These are phyloP conservation scores for Fusarium marasasianum DNA, from an alignment of 2,329 filamentous ascomycete genomes.

Conservation along the genomic window DNA sequence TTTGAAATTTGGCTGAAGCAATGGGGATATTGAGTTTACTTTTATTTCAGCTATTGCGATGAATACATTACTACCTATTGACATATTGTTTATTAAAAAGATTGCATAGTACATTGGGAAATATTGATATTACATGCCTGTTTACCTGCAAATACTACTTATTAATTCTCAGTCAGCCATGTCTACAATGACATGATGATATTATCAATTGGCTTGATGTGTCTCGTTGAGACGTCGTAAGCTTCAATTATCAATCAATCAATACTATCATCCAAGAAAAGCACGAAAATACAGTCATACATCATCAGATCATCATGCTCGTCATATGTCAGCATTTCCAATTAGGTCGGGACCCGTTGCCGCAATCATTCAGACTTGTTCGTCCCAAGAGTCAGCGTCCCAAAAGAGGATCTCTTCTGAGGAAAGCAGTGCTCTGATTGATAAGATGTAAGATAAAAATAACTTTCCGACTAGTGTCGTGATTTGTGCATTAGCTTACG, in stretches of 20 bases:
- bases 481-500: neutral
- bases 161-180: neutral
- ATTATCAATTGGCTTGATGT: too few species aligned
- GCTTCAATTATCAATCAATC: too few species aligned
- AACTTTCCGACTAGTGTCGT: neutral
- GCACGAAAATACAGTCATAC: neutral
- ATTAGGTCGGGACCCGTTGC: neutral
- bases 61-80: neutral
- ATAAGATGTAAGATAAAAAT: neutral
- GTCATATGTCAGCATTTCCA: neutral
- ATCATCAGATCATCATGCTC: neutral
- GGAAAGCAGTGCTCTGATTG: neutral
- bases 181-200: neutral
- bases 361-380: too few species aligned
- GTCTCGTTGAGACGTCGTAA: too few species aligned
- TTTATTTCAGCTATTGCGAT: fast-evolving
- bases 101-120: neutral
- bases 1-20: neutral
- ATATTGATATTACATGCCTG: neutral
- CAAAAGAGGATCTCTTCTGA: neutral
- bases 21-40: neutral
- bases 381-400: neutral
- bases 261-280: neutral
- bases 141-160: neutral
- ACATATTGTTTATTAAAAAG: neutral